Evolutionary conservation across 257 asterid species (phyloP).

Genomic region (Capsicum rhomboideum): DNA sequence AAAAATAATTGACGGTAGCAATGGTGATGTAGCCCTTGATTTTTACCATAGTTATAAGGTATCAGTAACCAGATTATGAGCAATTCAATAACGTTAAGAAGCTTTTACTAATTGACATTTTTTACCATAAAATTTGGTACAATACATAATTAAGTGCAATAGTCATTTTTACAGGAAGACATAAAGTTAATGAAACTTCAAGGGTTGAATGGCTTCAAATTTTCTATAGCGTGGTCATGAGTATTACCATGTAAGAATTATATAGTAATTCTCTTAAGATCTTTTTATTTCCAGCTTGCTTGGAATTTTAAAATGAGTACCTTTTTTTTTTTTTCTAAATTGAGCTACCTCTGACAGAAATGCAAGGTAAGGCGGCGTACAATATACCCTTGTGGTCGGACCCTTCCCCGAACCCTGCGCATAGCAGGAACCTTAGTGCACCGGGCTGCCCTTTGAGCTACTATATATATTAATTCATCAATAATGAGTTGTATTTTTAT

Average conservation of each 20-base stretch:
- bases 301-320: no score
- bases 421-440: no score
- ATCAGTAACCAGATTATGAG: not conserved
- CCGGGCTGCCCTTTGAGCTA: no score
- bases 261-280: not conserved
- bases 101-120: not conserved
- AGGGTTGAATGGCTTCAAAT: slow-evolving; percentile 12
- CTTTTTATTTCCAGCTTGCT: not conserved
- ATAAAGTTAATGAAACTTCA: slow-evolving; percentile 11
- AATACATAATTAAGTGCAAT: no score
- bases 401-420: no score
- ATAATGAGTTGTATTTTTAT: not conserved
- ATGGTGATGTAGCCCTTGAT: not conserved
- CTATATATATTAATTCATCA: no score
- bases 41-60: not conserved
- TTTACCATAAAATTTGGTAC: not conserved
- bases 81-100: no score
- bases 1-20: not conserved
- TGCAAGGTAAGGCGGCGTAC: no score
- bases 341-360: no score
- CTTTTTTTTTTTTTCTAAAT: no score
- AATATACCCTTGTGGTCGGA: no score
- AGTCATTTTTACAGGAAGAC: slow-evolving; percentile 15
- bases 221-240: slow-evolving; percentile 25
- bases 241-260: slow-evolving; percentile 14